Base-by-base conservation (phyloP, 352 stramenopile species). In the Phytopythium boreale region DNA sequence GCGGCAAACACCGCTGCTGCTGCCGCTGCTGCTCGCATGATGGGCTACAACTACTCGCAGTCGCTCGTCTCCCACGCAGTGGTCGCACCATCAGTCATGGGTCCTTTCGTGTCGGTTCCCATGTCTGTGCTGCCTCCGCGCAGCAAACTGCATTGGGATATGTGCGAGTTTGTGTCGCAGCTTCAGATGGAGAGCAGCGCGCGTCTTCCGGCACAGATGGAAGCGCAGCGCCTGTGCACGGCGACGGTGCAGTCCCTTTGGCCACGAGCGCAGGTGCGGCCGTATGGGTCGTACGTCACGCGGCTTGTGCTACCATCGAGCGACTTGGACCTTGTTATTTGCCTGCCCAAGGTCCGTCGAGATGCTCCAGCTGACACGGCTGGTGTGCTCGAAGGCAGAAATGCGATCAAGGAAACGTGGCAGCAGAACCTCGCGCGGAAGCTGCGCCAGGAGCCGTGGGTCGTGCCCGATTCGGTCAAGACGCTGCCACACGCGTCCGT, bases 361-460 rank as follows among this genome's bases (percentile, higher is more conserved):
- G 97, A 98, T 74, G 95, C 94, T 11, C 95, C 94, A 41, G 96
- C 97, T 14, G 88, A 97, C 51, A 95, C 96, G 24, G 96, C 96
- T 39, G 97, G 97, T 36, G 93, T 98, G 51, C 70, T 99, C 37
- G 97, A 99, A 88, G 97, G 97, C 43, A 84, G 97, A 65, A 99
- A 99, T 74, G 97, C 97, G 19, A 99, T 99, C 66, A 99, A 99
- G 68, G 96, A 99, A 70, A 98, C 93, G 9, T 98, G 94, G 82
- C 97, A 99, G 72, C 97, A 99, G 71, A 93, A 99, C 36, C 81
- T 99, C 15, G 93, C 96, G 26, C 85, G 97, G 37, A 98, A 98
- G 60, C 75, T 99, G 14, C 96, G 96, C 20, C 84, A 90, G 67
- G 95, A 98, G 58, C 80, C 87, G 4, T 98, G 93, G 93, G 90